Evolutionary conservation across 345 rosid genomes (phyloP).

Genomic region (Rhizophora mangle): DNA sequence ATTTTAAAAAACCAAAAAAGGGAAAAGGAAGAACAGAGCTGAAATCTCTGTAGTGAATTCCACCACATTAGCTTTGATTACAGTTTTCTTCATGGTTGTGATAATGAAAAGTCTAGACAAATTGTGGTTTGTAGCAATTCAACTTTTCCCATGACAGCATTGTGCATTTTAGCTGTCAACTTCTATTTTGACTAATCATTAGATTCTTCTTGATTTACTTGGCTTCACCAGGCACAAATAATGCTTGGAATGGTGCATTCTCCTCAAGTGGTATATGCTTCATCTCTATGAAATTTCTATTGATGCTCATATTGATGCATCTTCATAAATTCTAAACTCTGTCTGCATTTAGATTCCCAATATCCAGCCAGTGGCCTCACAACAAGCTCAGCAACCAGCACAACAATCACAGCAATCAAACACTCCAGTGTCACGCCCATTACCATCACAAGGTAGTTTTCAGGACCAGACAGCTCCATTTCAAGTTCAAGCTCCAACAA

Average conservation of each 20-base stretch:
- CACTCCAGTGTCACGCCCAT: slow-evolving; percentile 42
- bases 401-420: slow-evolving; percentile 50
- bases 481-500: slow-evolving; percentile 45
- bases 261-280: slow-evolving; percentile 65
- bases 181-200: neutral
- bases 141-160: too few species aligned
- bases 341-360: slow-evolving; percentile 55
- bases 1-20: too few species aligned
- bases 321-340: slow-evolving; percentile 6
- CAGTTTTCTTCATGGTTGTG: too few species aligned
- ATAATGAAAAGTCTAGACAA: too few species aligned
- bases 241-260: slow-evolving; percentile 99
- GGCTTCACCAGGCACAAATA: slow-evolving; percentile 73
- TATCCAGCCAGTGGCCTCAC: slow-evolving; percentile 49
- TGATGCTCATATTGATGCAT: slow-evolving; percentile 3
- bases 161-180: neutral
- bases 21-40: too few species aligned
- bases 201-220: slow-evolving; percentile 6
- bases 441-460: slow-evolving; percentile 43
- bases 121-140: too few species aligned
- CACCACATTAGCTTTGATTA: too few species aligned
- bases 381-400: slow-evolving; percentile 56
- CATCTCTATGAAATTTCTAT: slow-evolving; percentile 12
- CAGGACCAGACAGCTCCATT: slow-evolving; percentile 52
- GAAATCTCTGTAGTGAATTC: too few species aligned